Evolutionary conservation across 2,329 filamentous ascomycete genomes (phyloP), one percentile per base, ranked within the genome.

Genomic region (Aspergillus bombycis): DNA sequence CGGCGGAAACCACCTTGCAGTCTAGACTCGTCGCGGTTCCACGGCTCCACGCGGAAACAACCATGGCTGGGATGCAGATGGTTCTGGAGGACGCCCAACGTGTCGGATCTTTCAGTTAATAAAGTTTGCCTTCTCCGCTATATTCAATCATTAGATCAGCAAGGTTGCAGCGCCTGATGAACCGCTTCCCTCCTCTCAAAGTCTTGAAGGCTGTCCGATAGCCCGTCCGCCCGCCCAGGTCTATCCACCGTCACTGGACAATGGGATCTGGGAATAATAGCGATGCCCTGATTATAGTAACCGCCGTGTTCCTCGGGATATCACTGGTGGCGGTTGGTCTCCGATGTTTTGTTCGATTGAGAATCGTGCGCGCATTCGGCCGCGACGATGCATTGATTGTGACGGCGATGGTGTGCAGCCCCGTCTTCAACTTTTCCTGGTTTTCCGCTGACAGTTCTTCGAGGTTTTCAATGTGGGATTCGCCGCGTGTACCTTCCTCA

Each of bases 401-500:
- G 12, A n/a, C 26, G 46, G 46, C 46, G 23, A 50, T 50, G 46
- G 46, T 36, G 14, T 19, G 26, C 4, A 16, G 21, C 28, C 6
- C 8, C 45, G 45, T 12, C 28, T 28, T 14, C 4, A 9, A 10
- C 3, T 19, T 50, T 3, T 30, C 16, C 46, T 8, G 26, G 8
- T 2, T 28, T 10, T 6, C 14, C 16, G 9, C 46, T 50, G 46
- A 50, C 46, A 28, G 16, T 14, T 28, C 0, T 19, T 21, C 26
- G 8, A 75, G 74, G 32, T 58, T 1, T 60, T 73, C 10, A 75
- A 75, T 45, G 46, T 73, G 3, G 70, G 14, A 8, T 76, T 75
- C 55, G 70, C 70, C 4, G 57, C 70, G 12, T 75, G 72, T 30
- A 71, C 70, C 12, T 68, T 76, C 6, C 3, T 71, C 2, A 74